A percentile compares a stretch with the other conserved stretches of the same genome.
Conservation (phyloP, 2,329 filamentous ascomycete genomes). For the Aspergillus udagawae region DNA sequence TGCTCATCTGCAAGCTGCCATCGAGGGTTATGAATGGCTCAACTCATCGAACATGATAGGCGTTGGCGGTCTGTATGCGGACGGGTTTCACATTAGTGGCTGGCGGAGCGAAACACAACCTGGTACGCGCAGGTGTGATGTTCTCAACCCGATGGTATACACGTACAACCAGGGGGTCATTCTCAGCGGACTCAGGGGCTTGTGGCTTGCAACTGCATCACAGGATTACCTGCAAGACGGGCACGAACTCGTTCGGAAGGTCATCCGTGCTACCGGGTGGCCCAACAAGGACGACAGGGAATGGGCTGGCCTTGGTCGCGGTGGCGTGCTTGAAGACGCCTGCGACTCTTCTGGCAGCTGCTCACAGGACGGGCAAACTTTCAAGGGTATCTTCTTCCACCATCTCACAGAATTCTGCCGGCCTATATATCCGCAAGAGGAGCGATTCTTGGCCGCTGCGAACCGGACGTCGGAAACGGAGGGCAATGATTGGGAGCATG, state of each 20-base stretch:
- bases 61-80: constrained; percentile 67
- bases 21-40: constrained; percentile 79
- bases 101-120: constrained; percentile 54
- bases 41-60: constrained; percentile 77
- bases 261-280: constrained; percentile 78
- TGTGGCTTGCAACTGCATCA: constrained; percentile 76
- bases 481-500: constrained; percentile 41
- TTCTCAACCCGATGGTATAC: constrained; percentile 82
- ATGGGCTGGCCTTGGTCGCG: constrained; percentile 74
- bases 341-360: constrained; percentile 74
- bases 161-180: constrained; percentile 95
- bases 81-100: constrained; percentile 81
- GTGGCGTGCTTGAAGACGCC: constrained; percentile 76
- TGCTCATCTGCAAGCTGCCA: constrained; percentile 66
- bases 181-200: constrained; percentile 71
- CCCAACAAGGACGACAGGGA: constrained; percentile 38
- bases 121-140: constrained; percentile 70
- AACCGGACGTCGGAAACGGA: constrained; percentile 21
- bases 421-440: constrained; percentile 51
- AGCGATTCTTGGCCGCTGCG: constrained; percentile 41
- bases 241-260: constrained; percentile 68
- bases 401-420: constrained; percentile 77
- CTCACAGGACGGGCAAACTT: constrained; percentile 80
- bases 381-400: constrained; percentile 94
- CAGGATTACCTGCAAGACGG: constrained; percentile 70